Evolutionary conservation across 441 rosid species (phyloP).

Genomic region (Populus tomentosa): DNA sequence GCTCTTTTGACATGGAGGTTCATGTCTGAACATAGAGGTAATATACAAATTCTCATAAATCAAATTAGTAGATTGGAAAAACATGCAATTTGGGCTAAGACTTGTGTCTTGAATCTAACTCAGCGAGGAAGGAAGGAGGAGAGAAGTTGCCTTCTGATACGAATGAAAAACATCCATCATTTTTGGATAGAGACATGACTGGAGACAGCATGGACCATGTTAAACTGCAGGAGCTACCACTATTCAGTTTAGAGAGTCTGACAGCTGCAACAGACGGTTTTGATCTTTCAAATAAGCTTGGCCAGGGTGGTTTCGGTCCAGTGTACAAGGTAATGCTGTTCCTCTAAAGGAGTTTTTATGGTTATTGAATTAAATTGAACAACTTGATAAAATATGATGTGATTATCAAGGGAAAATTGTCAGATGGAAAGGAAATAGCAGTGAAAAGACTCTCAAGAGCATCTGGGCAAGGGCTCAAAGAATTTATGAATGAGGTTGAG

Average conservation of each 20-base stretch:
- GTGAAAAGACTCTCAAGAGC: too few relatives aligned
- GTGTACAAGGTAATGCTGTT: not conserved
- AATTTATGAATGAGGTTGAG: too few relatives aligned
- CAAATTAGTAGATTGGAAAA: not conserved
- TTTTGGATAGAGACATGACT: not conserved
- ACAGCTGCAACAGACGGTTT: conserved; percentile 35
- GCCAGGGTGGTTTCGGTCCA: too few relatives aligned
- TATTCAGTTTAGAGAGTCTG: conserved; percentile 24
- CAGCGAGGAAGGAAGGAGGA: not conserved
- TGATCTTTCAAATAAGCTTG: not conserved
- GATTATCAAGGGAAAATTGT: too few relatives aligned
- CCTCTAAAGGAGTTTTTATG: not conserved
- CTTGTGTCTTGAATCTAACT: not conserved
- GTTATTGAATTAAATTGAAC: not conserved
- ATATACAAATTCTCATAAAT: not conserved
- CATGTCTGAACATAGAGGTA: conserved; percentile 28
- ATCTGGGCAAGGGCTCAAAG: too few relatives aligned
- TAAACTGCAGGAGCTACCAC: conserved; percentile 25
- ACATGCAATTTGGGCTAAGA: not conserved
- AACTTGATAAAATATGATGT: not conserved
- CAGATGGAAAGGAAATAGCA: too few relatives aligned
- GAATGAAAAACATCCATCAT: not conserved
- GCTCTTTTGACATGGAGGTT: conserved; percentile 17
- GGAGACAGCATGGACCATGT: not conserved
- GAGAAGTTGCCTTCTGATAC: not conserved